A percentile compares a stretch with the other conserved stretches of the same genome.
Conservation (phyloP, 768 basidiomycete species). For the Russula emetica region DNA sequence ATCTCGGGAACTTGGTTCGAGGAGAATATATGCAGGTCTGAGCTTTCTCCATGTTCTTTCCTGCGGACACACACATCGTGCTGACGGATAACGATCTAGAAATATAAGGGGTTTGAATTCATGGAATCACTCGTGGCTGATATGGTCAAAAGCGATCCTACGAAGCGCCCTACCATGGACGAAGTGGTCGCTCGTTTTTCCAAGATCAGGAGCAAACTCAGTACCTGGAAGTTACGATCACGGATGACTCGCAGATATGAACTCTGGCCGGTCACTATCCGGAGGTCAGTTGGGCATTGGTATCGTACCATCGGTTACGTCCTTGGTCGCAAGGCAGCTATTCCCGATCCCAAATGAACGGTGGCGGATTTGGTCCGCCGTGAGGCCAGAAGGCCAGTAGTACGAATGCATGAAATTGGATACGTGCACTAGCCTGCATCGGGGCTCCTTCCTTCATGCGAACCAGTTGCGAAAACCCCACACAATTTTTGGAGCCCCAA, state of each 20-base stretch:
- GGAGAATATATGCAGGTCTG: neutral
- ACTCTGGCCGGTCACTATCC: neutral
- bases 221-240: constrained; percentile 14
- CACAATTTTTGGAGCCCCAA: too few relatives aligned
- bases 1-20: constrained; percentile 29
- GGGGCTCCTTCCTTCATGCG: too few relatives aligned
- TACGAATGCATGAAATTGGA: too few relatives aligned
- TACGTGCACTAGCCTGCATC: too few relatives aligned
- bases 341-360: constrained; percentile 9
- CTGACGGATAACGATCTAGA: neutral
- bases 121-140: constrained; percentile 29
- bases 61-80: neutral
- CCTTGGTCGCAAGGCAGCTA: neutral
- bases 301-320: constrained; percentile 5
- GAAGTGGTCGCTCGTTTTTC: constrained; percentile 5
- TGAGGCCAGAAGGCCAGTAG: too few relatives aligned
- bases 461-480: too few relatives aligned
- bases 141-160: constrained; percentile 38
- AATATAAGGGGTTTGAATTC: constrained; percentile 14
- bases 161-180: constrained; percentile 33
- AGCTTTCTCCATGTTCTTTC: neutral
- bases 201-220: constrained; percentile 1
- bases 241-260: constrained; percentile 3
- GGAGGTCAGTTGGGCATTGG: constrained; percentile 12
- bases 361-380: too few relatives aligned